Conservation (phyloP, 2,329 filamentous ascomycete species). For the Calonectria leucothoes region DNA sequence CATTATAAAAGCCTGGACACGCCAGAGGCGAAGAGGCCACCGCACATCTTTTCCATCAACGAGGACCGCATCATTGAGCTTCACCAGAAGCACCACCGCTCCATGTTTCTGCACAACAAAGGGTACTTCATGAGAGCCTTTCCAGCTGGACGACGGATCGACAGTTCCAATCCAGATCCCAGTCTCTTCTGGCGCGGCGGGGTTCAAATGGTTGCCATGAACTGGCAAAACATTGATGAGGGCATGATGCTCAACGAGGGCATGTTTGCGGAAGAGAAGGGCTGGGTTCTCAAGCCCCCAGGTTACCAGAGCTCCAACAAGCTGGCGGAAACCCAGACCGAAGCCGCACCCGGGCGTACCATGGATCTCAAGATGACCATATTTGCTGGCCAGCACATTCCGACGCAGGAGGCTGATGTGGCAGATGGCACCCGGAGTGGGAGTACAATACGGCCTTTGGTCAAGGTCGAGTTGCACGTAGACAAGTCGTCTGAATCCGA, state of each 20-base stretch:
- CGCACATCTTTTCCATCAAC: constrained; percentile 88
- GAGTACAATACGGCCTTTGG: constrained; percentile 70
- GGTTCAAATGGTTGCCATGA: constrained; percentile 97
- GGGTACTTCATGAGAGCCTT: constrained; percentile 92
- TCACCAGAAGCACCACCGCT: constrained; percentile 72
- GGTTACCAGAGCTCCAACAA: constrained; percentile 72
- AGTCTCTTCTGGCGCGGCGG: constrained; percentile 92
- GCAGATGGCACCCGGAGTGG: constrained; percentile 45
- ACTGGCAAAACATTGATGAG: constrained; percentile 96
- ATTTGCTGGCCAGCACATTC: constrained; percentile 80
- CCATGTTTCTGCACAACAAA: constrained; percentile 89
- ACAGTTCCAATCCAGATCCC: constrained; percentile 95
- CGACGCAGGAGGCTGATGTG: constrained; percentile 45
- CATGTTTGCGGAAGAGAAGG: constrained; percentile 90
- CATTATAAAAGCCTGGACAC: constrained; percentile 80
- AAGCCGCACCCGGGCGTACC: constrained; percentile 60
- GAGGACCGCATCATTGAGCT: constrained; percentile 78
- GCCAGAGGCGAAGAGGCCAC: constrained; percentile 67
- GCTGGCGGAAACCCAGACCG: constrained; percentile 53
- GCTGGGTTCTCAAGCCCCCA: constrained; percentile 87
- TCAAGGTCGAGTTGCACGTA: constrained; percentile 85
- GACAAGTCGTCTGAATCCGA: constrained; percentile 65
- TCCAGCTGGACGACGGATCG: constrained; percentile 80
- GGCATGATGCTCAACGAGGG: constrained; percentile 97
- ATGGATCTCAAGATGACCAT: constrained; percentile 79